Conservation (phyloP, 2,329 filamentous ascomycete species). For the Parafenestella ontariensis region DNA sequence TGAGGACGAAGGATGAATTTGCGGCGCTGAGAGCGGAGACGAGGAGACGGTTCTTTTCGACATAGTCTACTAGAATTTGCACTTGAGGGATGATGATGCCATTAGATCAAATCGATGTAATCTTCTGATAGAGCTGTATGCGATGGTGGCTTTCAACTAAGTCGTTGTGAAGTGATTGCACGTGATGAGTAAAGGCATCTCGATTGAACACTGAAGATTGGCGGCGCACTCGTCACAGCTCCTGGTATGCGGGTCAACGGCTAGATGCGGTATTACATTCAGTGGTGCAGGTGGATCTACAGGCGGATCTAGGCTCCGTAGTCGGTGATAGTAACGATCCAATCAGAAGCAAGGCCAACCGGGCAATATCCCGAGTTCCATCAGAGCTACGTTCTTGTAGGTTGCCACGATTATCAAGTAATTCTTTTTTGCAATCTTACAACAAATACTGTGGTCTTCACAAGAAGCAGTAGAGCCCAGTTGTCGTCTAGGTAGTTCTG, state of each 20-base stretch:
- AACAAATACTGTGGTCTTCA: too few species aligned
- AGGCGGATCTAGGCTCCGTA: constrained; percentile 8
- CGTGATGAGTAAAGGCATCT: background rate
- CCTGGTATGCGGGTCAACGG: background rate
- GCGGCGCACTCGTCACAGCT: background rate
- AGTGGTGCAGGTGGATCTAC: background rate
- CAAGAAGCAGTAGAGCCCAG: too few species aligned
- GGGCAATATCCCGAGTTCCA: constrained; percentile 10
- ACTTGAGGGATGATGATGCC: too few species aligned
- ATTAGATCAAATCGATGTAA: too few species aligned
- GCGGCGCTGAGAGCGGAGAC: constrained; percentile 34
- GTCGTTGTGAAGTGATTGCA: background rate
- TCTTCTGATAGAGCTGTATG: too few species aligned
- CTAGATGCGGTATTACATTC: constrained; percentile 10
- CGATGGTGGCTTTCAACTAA: too few species aligned
- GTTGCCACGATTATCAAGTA: background rate
- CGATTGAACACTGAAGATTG: background rate
- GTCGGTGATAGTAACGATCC: constrained; percentile 1
- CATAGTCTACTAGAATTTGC: too few species aligned
- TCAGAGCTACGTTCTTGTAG: background rate
- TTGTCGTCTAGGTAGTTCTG: background rate
- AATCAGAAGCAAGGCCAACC: background rate
- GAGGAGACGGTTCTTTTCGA: constrained; percentile 27
- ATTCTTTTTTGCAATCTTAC: too few species aligned
- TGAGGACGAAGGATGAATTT: constrained; percentile 50